Conservation (phyloP, 1,284 basidiomycete genomes). For the Marasmius fiardii region DNA sequence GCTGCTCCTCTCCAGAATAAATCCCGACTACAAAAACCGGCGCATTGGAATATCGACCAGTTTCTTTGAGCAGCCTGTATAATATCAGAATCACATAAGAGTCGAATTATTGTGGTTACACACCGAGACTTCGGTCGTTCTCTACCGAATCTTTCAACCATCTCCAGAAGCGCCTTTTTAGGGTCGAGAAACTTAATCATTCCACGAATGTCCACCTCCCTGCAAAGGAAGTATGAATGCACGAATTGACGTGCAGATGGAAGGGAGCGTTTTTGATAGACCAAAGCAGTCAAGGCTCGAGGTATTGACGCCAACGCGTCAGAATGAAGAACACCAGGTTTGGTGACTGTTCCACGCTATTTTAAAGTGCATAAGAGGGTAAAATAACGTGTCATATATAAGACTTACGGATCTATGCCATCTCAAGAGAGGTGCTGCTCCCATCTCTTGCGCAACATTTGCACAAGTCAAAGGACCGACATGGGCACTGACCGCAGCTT, state of each 20-base stretch:
- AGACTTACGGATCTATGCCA: slow-evolving; percentile 66
- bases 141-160: slow-evolving; percentile 75
- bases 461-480: slow-evolving; percentile 86
- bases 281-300: slow-evolving; percentile 71
- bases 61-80: slow-evolving; percentile 83
- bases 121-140: slow-evolving; percentile 75
- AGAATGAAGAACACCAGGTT: slow-evolving; percentile 54
- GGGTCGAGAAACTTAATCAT: slow-evolving; percentile 92
- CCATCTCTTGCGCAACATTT: slow-evolving; percentile 82
- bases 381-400: slow-evolving; percentile 2
- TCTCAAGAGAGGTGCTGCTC: slow-evolving; percentile 61
- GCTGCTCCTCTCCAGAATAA: slow-evolving; percentile 83
- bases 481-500: slow-evolving; percentile 87
- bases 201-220: slow-evolving; percentile 75
- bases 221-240: slow-evolving; percentile 81
- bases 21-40: slow-evolving; percentile 94
- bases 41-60: slow-evolving; percentile 84
- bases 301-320: slow-evolving; percentile 79
- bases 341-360: slow-evolving; percentile 45
- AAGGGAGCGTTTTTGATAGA: slow-evolving; percentile 77
- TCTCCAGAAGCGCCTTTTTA: slow-evolving; percentile 76
- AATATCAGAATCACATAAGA: slow-evolving; percentile 5
- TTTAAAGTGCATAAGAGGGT: slow-evolving; percentile 8
- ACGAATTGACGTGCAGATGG: slow-evolving; percentile 79
- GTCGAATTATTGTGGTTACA: slow-evolving; percentile 10